These are phyloP conservation scores for Fusarium cyanostomum DNA, from an alignment of 2,329 filamentous ascomycete genomes.

Conservation along the genomic window DNA sequence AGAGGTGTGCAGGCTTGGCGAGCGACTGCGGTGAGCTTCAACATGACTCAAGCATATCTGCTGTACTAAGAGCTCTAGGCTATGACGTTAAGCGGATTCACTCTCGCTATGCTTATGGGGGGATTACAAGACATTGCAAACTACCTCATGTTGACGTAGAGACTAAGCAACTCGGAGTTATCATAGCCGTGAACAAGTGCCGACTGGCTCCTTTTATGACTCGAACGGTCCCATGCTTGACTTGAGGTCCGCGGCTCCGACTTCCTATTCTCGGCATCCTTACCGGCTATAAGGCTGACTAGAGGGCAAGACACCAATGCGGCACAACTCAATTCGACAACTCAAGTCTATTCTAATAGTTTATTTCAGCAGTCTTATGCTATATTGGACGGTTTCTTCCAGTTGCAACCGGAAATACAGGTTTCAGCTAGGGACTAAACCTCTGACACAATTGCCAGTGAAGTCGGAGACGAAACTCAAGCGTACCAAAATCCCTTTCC, in stretches of 20 bases:
- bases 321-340: background rate
- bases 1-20: conserved; percentile 19
- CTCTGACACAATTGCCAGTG: no score
- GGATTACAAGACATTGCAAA: background rate
- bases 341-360: background rate
- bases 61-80: background rate
- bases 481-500: no score
- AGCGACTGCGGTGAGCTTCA: background rate
- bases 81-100: conserved; percentile 10
- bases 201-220: background rate
- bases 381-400: no score
- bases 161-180: conserved; percentile 1
- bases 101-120: background rate
- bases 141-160: background rate
- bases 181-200: conserved; percentile 21
- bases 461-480: no score
- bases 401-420: no score
- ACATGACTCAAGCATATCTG: background rate
- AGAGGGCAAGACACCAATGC: no score
- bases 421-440: no score
- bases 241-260: background rate
- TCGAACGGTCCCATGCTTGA: background rate
- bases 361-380: background rate
- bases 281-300: background rate
- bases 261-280: background rate